phyloP scores from a whole-genome alignment of 306 rosid species.

The Quercus cerris region DNA sequence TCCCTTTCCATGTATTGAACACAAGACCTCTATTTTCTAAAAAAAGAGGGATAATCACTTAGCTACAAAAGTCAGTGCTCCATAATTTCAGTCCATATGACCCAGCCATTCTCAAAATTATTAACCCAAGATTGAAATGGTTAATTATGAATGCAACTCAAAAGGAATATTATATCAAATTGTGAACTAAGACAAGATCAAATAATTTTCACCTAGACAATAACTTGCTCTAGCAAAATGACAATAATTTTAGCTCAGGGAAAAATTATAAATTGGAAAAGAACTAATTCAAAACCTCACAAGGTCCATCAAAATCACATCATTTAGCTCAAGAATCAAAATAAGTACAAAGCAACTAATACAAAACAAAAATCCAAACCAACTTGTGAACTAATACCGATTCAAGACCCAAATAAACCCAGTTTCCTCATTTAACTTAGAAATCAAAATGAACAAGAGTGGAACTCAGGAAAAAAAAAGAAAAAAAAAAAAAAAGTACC shows the following conservation, averaged over 20 bases:
- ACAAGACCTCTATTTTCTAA: not conserved
- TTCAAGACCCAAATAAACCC: not conserved
- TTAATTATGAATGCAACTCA: too few species aligned
- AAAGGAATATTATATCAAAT: too few species aligned
- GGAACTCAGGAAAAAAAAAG: not conserved
- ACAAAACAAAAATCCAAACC: not conserved
- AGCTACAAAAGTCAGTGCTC: not conserved
- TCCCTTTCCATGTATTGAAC: not conserved
- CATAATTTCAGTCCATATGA: too few species aligned
- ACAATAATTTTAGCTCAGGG: too few species aligned
- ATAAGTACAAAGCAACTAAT: not conserved
- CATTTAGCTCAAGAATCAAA: not conserved
- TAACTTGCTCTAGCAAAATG: too few species aligned
- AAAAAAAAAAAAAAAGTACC: not conserved
- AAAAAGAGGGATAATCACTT: not conserved
- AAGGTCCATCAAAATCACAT: not conserved
- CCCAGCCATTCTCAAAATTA: not conserved
- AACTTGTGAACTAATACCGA: not conserved
- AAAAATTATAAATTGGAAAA: not conserved
- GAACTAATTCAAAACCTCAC: not conserved
- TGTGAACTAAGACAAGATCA: too few species aligned
- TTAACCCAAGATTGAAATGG: too few species aligned
- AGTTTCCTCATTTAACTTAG: not conserved
- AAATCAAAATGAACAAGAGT: not conserved
- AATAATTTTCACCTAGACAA: too few species aligned